Evolutionary conservation across 306 rosid species (phyloP).

Genomic region (Hippophae tibetana): DNA sequence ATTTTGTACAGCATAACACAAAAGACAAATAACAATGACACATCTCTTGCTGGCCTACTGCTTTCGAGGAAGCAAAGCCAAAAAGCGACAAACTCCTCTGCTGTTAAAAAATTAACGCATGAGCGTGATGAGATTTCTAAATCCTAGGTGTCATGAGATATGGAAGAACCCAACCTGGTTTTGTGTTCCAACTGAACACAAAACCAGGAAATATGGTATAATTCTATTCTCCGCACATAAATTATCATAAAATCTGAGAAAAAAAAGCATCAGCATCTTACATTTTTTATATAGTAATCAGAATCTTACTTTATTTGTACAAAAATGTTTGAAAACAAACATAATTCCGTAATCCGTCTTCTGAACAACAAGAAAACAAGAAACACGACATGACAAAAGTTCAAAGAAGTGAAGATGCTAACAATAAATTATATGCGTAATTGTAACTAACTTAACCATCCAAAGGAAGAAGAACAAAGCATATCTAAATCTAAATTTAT

Average conservation of each 20-base stretch:
- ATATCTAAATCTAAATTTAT: background rate
- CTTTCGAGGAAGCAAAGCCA: background rate
- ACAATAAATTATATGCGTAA: background rate
- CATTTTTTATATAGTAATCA: background rate
- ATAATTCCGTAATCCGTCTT: background rate
- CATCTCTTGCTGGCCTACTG: background rate
- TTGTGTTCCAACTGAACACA: background rate
- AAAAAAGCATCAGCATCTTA: background rate
- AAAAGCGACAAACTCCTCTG: background rate
- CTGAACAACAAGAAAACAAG: conserved; percentile 5
- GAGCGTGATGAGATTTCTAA: background rate
- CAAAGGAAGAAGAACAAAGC: background rate
- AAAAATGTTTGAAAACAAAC: background rate
- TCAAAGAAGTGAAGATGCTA: background rate
- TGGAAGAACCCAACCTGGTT: conserved; percentile 1
- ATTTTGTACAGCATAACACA: too few species aligned
- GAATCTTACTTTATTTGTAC: background rate
- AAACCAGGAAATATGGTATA: background rate
- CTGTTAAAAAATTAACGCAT: background rate
- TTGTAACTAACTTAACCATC: background rate
- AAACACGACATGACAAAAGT: background rate
- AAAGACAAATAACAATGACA: too few species aligned
- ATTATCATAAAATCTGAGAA: background rate
- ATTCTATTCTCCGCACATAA: conserved; percentile 1
- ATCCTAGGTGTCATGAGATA: background rate